Percentiles rank a stretch among this genome's conserved stretches.
Evolutionary conservation across 345 rosid genomes (phyloP).

Genomic region (Ricinus communis): DNA sequence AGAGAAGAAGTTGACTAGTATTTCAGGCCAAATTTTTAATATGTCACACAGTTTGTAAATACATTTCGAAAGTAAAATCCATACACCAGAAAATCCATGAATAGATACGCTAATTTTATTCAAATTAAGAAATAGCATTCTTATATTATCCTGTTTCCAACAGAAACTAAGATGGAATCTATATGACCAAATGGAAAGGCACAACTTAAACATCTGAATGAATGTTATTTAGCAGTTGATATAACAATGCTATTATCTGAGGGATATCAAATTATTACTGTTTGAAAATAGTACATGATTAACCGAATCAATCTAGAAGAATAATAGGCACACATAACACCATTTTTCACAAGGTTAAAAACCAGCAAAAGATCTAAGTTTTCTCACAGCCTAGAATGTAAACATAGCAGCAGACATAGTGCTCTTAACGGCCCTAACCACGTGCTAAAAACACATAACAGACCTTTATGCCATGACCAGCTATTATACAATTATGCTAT

Average conservation of each 20-base stretch:
- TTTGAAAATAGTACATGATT: neutral
- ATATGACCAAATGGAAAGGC: neutral
- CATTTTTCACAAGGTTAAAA: neutral
- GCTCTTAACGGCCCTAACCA: no score
- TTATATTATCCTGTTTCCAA: neutral
- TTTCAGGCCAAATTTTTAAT: neutral
- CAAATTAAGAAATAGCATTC: neutral
- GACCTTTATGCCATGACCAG: neutral
- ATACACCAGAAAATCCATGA: neutral
- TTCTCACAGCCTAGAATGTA: neutral
- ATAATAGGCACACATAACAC: neutral
- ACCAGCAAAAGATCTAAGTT: neutral
- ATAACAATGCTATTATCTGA: no score
- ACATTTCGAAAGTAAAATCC: neutral
- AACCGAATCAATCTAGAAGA: neutral
- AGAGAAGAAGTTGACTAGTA: neutral
- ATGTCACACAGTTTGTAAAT: neutral
- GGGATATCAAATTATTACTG: no score
- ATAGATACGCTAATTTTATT: neutral
- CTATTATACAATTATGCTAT: neutral
- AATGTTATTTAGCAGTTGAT: no score
- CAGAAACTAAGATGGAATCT: neutral
- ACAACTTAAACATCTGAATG: no score
- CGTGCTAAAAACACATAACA: neutral
- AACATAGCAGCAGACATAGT: neutral